These are phyloP conservation scores for Onygenales sp. DNA, from an alignment of 2,329 filamentous ascomycete genomes.

Conservation along the genomic window DNA sequence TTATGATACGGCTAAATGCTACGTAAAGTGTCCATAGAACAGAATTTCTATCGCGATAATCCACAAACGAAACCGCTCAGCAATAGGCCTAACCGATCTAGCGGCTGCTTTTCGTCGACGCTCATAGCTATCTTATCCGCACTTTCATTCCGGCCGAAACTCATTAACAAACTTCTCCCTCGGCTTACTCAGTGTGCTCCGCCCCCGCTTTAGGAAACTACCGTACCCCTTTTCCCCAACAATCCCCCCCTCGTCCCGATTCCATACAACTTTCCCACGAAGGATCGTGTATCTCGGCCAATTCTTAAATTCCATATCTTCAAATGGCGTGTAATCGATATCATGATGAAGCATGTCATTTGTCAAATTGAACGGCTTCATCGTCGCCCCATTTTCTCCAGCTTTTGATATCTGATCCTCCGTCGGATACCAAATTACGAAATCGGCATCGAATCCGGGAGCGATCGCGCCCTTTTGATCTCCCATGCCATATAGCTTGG, in stretches of 20 bases:
- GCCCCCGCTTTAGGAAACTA: slow-evolving; percentile 26
- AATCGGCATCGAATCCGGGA: slow-evolving; percentile 47
- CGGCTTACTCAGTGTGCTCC: slow-evolving; percentile 20
- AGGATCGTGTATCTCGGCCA: slow-evolving; percentile 28
- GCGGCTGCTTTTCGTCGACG: too few species aligned
- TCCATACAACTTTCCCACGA: slow-evolving; percentile 23
- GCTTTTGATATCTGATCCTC: slow-evolving; percentile 9
- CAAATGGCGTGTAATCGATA: slow-evolving; percentile 29
- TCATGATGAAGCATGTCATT: slow-evolving; percentile 28
- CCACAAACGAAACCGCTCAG: too few species aligned
- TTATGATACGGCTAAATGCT: too few species aligned
- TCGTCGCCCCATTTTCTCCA: slow-evolving; percentile 30
- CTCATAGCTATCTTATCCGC: neutral
- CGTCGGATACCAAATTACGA: slow-evolving; percentile 46
- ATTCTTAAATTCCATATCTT: slow-evolving; percentile 22
- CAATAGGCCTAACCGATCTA: too few species aligned
- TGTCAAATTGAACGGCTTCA: slow-evolving; percentile 19
- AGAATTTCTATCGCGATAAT: too few species aligned
- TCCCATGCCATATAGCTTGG: slow-evolving; percentile 46
- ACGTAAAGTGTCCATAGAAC: too few species aligned
- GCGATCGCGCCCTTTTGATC: slow-evolving; percentile 41
- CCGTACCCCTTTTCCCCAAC: slow-evolving; percentile 24
- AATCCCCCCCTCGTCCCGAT: slow-evolving; percentile 18
- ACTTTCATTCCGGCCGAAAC: neutral
- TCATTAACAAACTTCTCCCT: slow-evolving; percentile 6